Conservation (phyloP, 352 stramenopile species). For the Phytophthora citricola region DNA sequence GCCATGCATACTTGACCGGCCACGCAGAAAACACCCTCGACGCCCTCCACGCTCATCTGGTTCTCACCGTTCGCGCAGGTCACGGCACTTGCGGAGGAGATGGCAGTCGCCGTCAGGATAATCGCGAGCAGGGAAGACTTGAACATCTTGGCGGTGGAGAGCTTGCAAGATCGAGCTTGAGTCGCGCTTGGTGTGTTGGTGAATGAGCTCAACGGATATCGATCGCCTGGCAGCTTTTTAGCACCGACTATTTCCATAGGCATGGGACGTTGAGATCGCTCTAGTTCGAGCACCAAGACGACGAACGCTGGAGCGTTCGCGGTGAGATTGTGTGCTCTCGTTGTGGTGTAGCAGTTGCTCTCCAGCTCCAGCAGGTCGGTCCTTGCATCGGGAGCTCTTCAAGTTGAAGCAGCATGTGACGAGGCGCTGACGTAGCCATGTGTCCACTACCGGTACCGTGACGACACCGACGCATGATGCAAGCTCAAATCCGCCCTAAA, state of each 20-base stretch:
- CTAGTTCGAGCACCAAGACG: no score
- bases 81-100: constrained; percentile 14
- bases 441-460: constrained; percentile 22
- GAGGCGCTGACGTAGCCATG: constrained; percentile 24
- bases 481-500: constrained; percentile 10
- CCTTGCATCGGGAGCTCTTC: neutral
- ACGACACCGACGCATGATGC: constrained; percentile 19
- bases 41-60: constrained; percentile 46
- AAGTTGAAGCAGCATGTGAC: constrained; percentile 4
- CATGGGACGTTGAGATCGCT: constrained; percentile 8
- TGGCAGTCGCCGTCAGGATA: constrained; percentile 21
- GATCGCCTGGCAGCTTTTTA: neutral
- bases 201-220: constrained; percentile 14
- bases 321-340: constrained; percentile 7
- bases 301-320: no score
- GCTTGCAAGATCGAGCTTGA: constrained; percentile 2
- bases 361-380: no score
- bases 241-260: constrained; percentile 21
- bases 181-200: constrained; percentile 19
- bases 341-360: neutral
- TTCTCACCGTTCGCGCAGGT: constrained; percentile 26
- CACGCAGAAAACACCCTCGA: constrained; percentile 42
- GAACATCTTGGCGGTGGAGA: constrained; percentile 21
- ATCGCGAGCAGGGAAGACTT: constrained; percentile 41
- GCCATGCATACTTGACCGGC: constrained; percentile 30